Evolutionary conservation across 176 grass and related monocot species (phyloP), one percentile per base, ranked within the genome.

Genomic region (Pharus latifolius): DNA sequence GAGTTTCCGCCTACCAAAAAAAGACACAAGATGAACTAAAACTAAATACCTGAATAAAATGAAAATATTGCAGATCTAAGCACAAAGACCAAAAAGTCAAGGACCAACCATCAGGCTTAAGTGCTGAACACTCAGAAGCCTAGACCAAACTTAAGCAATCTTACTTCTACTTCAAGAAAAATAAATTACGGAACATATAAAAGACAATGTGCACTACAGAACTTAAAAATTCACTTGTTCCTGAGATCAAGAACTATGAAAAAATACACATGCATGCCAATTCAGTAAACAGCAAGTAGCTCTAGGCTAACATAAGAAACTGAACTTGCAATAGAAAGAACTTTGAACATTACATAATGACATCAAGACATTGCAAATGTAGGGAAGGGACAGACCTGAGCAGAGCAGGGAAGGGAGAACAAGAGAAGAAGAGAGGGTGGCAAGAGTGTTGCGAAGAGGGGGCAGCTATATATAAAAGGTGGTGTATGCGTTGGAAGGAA

Each of bases 391-490:
- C 86, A 68, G 34, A 89, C 86, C 86, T 89, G 77, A 77, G 40
- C 24, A 63, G 60, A 60, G 81, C 71, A 76, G 49, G 57, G 71
- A 41, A 27, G 31, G 27, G 23, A 54, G 51, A 19, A 29, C n/a
- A 31, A 27, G 48, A 14, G 69, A 64, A 73, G 56, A 48, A 28
- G 67, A 78, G 66, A 57, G 25, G 77, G 56, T 13, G 32, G 45
- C 50, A 78, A 53, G 67, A 28, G 59, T 4, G 83, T 41, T 53
- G 30, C 6, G 63, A 11, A 25, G 70, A 37, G 56, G 27, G 10
- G 76, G 32, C 5, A n/a, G 56, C 30, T 85, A 85, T 85, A 85
- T 85, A 85, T n/a, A 69, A 69, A 49, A 56, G 14, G 8, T 19
- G 48, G 70, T 69, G 83, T 63, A 79, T 50, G 54, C 80, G 70